A percentile compares a stretch with the other conserved stretches of the same genome.
Evolutionary conservation across 78 protist species (phyloP).

Genomic region (Dictyostelium citrinum): DNA sequence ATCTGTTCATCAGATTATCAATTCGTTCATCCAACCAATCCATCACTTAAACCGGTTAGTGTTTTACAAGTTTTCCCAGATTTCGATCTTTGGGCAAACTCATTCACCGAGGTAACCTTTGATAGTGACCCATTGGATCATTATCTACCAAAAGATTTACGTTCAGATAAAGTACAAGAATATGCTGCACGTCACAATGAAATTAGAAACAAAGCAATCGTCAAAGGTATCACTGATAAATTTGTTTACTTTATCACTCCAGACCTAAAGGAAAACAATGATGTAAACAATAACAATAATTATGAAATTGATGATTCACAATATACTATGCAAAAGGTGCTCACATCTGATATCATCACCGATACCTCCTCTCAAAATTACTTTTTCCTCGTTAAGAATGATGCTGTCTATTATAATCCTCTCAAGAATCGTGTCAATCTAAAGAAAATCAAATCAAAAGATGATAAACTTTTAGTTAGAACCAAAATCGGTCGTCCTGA

Average conservation of each 20-base stretch:
- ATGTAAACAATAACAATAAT: conserved; percentile 21
- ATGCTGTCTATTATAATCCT: conserved; percentile 39
- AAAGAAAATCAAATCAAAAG: conserved; percentile 66
- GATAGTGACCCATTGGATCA: conserved; percentile 59
- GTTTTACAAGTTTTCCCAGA: conserved; percentile 55
- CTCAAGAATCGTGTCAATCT: conserved; percentile 16
- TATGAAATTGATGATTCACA: neutral
- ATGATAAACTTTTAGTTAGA: conserved; percentile 25
- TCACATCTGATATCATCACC: conserved; percentile 21
- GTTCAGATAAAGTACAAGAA: neutral
- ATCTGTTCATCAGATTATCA: neutral
- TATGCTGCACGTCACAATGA: neutral
- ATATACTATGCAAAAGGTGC: conserved; percentile 59
- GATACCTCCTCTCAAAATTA: conserved; percentile 26
- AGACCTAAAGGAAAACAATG: neutral
- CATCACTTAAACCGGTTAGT: conserved; percentile 24
- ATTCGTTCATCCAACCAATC: conserved; percentile 65
- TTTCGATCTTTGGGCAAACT: conserved; percentile 57
- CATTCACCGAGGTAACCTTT: conserved; percentile 36
- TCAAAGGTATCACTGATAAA: conserved; percentile 68
- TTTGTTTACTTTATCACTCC: conserved; percentile 72
- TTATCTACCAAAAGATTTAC: neutral
- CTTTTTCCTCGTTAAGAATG: conserved; percentile 37
- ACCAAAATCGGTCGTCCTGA: conserved; percentile 53
- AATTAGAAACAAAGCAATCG: conserved; percentile 19